Conservation (phyloP, 495 filamentous ascomycete species). For the Xylaria longipes region DNA sequence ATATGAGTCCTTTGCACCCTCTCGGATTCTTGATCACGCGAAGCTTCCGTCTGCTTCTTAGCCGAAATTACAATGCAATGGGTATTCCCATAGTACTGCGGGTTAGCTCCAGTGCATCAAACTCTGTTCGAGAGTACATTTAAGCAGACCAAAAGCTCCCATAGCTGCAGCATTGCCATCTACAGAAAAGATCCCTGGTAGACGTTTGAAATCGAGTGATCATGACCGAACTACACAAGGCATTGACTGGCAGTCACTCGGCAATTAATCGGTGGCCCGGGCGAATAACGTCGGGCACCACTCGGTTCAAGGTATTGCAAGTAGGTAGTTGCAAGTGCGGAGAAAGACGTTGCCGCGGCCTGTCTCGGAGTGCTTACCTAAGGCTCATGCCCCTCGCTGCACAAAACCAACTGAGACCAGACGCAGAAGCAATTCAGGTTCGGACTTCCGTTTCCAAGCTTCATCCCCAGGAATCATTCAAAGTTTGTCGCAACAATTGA, state of each 20-base stretch:
- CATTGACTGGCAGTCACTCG: not conserved
- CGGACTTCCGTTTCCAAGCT: not conserved
- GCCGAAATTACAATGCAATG: too few species aligned
- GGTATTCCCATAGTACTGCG: not conserved
- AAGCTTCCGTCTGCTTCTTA: not conserved
- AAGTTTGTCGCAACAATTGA: not conserved
- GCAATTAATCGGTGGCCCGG: not conserved
- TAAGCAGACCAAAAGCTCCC: not conserved
- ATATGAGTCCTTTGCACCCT: not conserved
- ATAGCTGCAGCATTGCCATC: not conserved
- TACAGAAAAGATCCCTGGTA: not conserved
- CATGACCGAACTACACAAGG: not conserved
- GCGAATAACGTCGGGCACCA: not conserved
- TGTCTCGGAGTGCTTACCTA: constrained; percentile 4
- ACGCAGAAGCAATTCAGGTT: not conserved
- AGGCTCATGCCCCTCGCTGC: not conserved
- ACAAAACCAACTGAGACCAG: not conserved
- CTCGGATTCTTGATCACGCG: not conserved
- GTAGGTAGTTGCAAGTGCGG: constrained; percentile 2
- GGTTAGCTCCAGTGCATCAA: not conserved
- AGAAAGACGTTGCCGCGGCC: not conserved
- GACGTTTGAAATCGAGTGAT: not conserved
- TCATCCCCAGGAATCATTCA: not conserved
- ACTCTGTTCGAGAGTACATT: not conserved
- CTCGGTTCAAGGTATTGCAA: not conserved